Evolutionary conservation across 768 basidiomycete species (phyloP).

Genomic region (Mycena galopus): DNA sequence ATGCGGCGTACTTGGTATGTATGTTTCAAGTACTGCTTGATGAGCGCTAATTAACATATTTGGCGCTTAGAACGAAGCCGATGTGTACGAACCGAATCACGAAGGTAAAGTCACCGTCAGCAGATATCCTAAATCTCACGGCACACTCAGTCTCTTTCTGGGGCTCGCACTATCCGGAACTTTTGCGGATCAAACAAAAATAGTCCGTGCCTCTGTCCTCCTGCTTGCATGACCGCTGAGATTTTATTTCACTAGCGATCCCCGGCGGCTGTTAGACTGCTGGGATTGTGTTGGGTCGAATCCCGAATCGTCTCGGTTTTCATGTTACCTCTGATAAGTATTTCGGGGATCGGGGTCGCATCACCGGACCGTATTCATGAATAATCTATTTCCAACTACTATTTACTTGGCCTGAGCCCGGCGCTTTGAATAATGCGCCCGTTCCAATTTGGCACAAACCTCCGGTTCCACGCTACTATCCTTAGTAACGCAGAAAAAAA

Average conservation of each 20-base stretch:
- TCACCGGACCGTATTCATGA: too few relatives aligned
- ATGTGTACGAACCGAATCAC: conserved; percentile 61
- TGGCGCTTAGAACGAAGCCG: conserved; percentile 58
- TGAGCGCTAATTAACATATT: too few relatives aligned
- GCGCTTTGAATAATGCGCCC: too few relatives aligned
- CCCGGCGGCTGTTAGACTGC: conserved; percentile 13
- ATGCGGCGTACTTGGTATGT: conserved; percentile 60
- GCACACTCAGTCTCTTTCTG: conserved; percentile 19
- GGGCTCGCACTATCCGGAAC: conserved; percentile 20
- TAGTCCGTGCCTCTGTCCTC: background rate
- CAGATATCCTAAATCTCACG: too few relatives aligned
- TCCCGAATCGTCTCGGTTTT: conserved; percentile 15
- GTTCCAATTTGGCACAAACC: too few relatives aligned
- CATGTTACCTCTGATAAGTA: conserved; percentile 23
- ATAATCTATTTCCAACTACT: too few relatives aligned
- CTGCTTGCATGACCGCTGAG: background rate
- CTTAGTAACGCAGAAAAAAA: too few relatives aligned
- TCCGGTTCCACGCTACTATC: too few relatives aligned
- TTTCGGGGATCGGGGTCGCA: too few relatives aligned
- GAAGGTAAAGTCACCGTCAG: conserved; percentile 43
- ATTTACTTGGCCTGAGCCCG: too few relatives aligned
- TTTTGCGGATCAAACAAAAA: conserved; percentile 19
- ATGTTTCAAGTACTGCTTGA: background rate
- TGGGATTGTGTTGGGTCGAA: conserved; percentile 28
- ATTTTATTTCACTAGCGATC: background rate